These are phyloP conservation scores for Backusella mclennaniae DNA, from an alignment of 192 early-diverging fungal species.

Conservation along the genomic window DNA sequence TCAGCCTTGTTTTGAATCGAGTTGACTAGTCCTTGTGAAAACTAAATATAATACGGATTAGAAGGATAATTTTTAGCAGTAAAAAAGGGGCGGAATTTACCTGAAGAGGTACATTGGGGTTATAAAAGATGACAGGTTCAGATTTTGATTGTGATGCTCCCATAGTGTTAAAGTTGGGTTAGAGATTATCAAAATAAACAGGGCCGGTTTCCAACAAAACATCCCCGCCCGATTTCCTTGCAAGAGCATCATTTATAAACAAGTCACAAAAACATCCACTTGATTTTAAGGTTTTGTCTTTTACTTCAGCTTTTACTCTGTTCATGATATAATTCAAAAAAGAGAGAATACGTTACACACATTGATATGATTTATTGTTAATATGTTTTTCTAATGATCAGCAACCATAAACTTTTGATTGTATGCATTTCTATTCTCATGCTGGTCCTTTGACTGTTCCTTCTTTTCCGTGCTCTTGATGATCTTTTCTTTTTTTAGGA, in stretches of 20 bases:
- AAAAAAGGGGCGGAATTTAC: neutral
- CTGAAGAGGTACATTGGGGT: slow-evolving; percentile 19
- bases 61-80: no score
- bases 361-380: no score
- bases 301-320: no score
- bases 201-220: neutral
- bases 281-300: no score
- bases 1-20: slow-evolving; percentile 19
- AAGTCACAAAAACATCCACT: neutral
- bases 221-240: neutral
- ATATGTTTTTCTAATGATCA: neutral
- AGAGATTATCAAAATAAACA: slow-evolving; percentile 6
- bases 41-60: neutral
- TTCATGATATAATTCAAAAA: neutral
- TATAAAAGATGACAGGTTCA: slow-evolving; percentile 22
- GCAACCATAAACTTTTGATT: neutral
- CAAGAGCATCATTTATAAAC: neutral
- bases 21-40: slow-evolving; percentile 27
- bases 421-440: slow-evolving; percentile 18
- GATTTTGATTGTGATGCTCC: slow-evolving; percentile 26
- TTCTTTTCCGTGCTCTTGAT: neutral
- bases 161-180: neutral
- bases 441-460: slow-evolving; percentile 10
- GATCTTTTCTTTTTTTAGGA: neutral
- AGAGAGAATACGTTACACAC: no score